Base-by-base conservation (phyloP, 2,329 filamentous ascomycete genomes). In the Pseudogymnoascus sp. region DNA sequence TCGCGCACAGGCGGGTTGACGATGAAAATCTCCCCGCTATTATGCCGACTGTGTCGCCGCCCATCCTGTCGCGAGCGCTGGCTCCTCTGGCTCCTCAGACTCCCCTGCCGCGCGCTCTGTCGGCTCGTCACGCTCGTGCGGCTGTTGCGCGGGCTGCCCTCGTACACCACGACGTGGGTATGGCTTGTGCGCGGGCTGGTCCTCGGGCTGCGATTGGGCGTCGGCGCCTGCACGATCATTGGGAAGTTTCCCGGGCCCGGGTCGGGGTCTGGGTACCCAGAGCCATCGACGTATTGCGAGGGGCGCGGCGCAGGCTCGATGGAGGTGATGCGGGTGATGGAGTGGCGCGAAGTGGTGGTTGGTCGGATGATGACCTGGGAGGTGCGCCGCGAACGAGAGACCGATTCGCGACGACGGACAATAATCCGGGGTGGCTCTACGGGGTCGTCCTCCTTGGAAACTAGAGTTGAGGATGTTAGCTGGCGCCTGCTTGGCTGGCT, bases 171-270 rank as follows among this genome's bases (percentile, higher is more conserved):
- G 29, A 56, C 50, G 50, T 56, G 50, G 4, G 50, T 56, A 35
- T 56, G 50, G 50, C 50, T 56, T 29, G 50, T 56, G 50, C 50
- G 50, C 29, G 50, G 29, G 29, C 50, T 56, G 50, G 7, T 56
- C 4, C 29, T 19, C 29, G 50, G 29, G 29, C 50, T 56, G 29
- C 50, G 50, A 56, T 35, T 35, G 50, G 50, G 50, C 50, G 50
- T 56, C 50, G 50, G 50, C n/a, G 50, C 50, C 50, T 56, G 50
- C 29, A 56, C 29, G 19, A 56, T 56, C 50, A 56, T 56, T 56
- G 50, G 50, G 29, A 56, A 56, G 50, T 33, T 56, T 33, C 50
- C 50, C 29, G 50, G 17, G n/a, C 17, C 50, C 6, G 29, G 50
- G 29, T 33, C 11, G 17, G 50, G 50, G 17, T 11, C 17, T 2